Evolutionary conservation across 768 basidiomycete genomes (phyloP), one percentile per base, ranked within the genome.

Genomic region (Lactarius sanguifluus): DNA sequence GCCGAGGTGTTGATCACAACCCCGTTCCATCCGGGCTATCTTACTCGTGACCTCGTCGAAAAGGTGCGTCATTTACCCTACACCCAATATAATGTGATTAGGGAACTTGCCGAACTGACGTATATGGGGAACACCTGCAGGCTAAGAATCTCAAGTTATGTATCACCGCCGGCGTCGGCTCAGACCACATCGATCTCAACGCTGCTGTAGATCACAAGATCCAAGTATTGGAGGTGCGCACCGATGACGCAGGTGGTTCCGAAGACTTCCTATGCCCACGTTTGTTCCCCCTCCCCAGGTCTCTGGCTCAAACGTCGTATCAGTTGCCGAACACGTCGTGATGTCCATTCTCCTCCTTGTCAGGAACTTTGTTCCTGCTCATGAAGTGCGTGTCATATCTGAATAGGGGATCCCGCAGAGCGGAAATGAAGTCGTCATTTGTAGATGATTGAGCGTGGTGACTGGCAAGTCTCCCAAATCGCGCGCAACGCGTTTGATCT

Each of bases 311-410:
- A 96, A 94, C 73, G 94, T 95, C 61, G 89, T 89, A 60, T 94
- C 91, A 13, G 94, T 96, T 52, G 94, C 93, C 55, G 94, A 96
- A 77, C 92, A 94, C 76, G 92, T 92, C 66, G 77, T 93, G 64
- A 94, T 94, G 92, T 88, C 86, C 76, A 96, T 96, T 71, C 86
- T 96, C 59, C 79, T 92, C 45, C 88, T 96, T 64, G 93, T 96
- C 74, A 86, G 93, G 75, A 96, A 96, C 85, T 94, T 90, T 72
- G 81, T 89, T 30, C 90, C 90, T 28, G 91, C 90, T 10, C 93
- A 95, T 76, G 91, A 95, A 83, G 86, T 87, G 71, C 70, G 79
- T 68, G 23, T 7, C 18, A 16, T 18, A 9, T 30, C 5, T 50
- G n/a, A 28, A 23, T 23, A 18, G 2, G 28, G 52, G 13, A 40